These are phyloP conservation scores for Fusarium sp. DNA, from an alignment of 2,329 filamentous ascomycete species.

Conservation along the genomic window DNA sequence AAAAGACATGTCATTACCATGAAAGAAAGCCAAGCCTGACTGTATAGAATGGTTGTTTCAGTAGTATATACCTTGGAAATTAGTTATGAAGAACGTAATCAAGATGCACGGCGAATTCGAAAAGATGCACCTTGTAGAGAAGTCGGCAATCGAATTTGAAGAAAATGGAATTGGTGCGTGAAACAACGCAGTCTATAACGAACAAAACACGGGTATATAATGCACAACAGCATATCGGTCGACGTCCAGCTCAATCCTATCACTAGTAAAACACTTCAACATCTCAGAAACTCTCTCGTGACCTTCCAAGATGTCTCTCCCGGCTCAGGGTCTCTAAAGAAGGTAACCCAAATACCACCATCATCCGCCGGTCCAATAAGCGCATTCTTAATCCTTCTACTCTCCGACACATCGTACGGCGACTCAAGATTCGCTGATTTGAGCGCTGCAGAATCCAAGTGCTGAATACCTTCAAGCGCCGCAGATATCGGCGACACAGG, in stretches of 20 bases:
- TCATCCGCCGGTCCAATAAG: slow-evolving; percentile 41
- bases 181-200: neutral
- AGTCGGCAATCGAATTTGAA: fast-evolving
- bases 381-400: slow-evolving; percentile 44
- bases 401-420: slow-evolving; percentile 44
- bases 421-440: slow-evolving; percentile 26
- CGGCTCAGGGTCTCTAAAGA: slow-evolving; percentile 42
- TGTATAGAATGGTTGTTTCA: fast-evolving
- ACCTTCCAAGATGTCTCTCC: slow-evolving; percentile 44
- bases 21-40: too few relatives aligned
- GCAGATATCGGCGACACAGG: slow-evolving; percentile 19
- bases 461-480: slow-evolving; percentile 29
- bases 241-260: neutral
- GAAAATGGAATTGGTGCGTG: fast-evolving
- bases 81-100: fast-evolving
- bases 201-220: neutral
- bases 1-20: too few relatives aligned
- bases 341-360: slow-evolving; percentile 42
- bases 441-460: slow-evolving; percentile 10
- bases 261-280: neutral
- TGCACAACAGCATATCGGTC: neutral
- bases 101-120: fast-evolving
- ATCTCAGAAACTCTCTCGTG: slow-evolving; percentile 41
- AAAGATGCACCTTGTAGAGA: fast-evolving
- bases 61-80: fast-evolving